Percentiles rank a stretch among this genome's conserved stretches.
Conservation (phyloP, 139 green algal species). For the Asterochloris erici region DNA sequence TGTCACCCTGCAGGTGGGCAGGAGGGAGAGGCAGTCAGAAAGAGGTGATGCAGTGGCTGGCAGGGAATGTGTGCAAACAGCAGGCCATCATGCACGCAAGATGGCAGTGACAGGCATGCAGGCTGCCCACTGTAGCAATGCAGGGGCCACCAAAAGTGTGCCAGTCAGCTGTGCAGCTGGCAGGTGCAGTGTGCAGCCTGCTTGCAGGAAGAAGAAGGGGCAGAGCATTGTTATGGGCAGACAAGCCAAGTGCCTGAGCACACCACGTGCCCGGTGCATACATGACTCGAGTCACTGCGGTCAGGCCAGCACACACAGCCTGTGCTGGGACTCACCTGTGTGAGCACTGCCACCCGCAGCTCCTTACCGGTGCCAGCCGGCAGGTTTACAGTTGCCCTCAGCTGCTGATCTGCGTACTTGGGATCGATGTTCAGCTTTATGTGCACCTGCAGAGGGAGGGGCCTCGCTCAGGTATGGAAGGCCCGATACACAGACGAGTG, state of each 20-base stretch:
- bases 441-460: conserved; percentile 67
- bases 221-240: background rate
- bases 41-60: background rate
- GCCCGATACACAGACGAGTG: too few relatives aligned
- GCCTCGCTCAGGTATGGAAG: too few relatives aligned
- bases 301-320: conserved; percentile 12
- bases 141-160: too few relatives aligned
- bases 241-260: background rate
- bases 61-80: background rate
- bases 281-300: background rate
- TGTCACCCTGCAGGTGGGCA: conserved; percentile 43
- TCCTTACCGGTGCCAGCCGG: conserved; percentile 93
- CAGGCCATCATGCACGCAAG: background rate
- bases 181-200: too few relatives aligned
- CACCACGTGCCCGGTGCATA: too few relatives aligned
- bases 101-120: background rate
- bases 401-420: conserved; percentile 98
- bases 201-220: too few relatives aligned
- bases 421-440: conserved; percentile 82
- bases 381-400: conserved; percentile 93
- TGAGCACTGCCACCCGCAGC: conserved; percentile 92
- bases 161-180: too few relatives aligned
- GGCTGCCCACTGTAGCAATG: too few relatives aligned
- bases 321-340: conserved; percentile 6
- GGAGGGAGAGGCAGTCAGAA: background rate